phyloP scores from a whole-genome alignment of 129 eudicot genomes.

The Gnaphalium uliginosum region DNA sequence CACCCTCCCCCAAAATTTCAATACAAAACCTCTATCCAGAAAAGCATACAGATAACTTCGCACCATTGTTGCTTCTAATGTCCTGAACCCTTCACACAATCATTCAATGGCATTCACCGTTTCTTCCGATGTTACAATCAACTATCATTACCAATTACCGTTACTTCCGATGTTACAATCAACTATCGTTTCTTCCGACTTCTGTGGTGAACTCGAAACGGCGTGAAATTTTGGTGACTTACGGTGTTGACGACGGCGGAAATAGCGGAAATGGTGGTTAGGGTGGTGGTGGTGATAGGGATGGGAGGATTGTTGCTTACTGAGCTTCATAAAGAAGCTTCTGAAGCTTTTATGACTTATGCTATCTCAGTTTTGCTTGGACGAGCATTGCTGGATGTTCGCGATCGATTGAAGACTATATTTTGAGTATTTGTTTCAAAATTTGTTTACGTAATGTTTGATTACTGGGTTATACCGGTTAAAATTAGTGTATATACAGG shows the following conservation, averaged over 20 bases:
- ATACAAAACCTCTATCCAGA: background rate
- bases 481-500: too few species aligned
- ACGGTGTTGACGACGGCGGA: conserved; percentile 28
- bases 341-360: conserved; percentile 87
- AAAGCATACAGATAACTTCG: background rate
- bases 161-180: conserved; percentile 27
- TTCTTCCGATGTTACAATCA: conserved; percentile 51
- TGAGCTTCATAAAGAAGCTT: conserved; percentile 93
- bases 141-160: conserved; percentile 34
- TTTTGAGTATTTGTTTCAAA: conserved; percentile 48
- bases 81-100: conserved; percentile 42
- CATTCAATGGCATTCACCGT: conserved; percentile 50
- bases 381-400: conserved; percentile 84
- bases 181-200: conserved; percentile 13
- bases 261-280: conserved; percentile 28
- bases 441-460: too few species aligned
- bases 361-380: conserved; percentile 94
- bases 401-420: conserved; percentile 94
- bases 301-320: conserved; percentile 50
- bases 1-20: too few species aligned
- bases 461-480: too few species aligned
- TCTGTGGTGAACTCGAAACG: conserved; percentile 37
- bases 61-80: conserved; percentile 18
- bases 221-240: conserved; percentile 15
- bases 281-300: conserved; percentile 4